Conservation (phyloP, 306 rosid species). For the Cicer cuneatum region DNA sequence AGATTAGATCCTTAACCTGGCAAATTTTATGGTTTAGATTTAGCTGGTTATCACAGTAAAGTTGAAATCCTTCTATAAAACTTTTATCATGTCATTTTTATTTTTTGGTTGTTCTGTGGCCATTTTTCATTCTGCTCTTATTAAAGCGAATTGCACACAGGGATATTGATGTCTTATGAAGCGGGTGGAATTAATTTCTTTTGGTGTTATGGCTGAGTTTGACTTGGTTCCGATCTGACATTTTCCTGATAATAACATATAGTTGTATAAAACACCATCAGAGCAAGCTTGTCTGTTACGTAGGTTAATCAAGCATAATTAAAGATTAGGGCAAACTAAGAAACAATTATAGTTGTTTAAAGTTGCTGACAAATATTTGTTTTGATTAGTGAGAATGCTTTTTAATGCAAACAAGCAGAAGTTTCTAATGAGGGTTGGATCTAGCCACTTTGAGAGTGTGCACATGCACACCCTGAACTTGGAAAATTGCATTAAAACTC, state of each 20-base stretch:
- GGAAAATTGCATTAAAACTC: too few relatives aligned
- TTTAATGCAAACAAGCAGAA: constrained; percentile 32
- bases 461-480: too few relatives aligned
- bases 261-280: neutral
- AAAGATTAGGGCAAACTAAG: neutral
- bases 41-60: neutral
- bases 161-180: constrained; percentile 1
- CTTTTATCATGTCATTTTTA: neutral
- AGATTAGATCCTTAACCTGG: neutral
- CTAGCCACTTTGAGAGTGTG: too few relatives aligned
- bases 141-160: neutral
- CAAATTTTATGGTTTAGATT: neutral
- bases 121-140: constrained; percentile 5
- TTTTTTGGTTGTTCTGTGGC: constrained; percentile 5
- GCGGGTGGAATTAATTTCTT: neutral
- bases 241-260: neutral
- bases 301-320: neutral
- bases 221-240: neutral
- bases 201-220: neutral
- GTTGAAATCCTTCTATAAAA: neutral
- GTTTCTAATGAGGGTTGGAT: neutral
- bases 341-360: neutral
- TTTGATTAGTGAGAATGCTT: constrained; percentile 4
- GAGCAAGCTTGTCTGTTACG: neutral
- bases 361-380: neutral